Evolutionary conservation across 441 rosid species (phyloP).

Genomic region (Adansonia madagascariensis): DNA sequence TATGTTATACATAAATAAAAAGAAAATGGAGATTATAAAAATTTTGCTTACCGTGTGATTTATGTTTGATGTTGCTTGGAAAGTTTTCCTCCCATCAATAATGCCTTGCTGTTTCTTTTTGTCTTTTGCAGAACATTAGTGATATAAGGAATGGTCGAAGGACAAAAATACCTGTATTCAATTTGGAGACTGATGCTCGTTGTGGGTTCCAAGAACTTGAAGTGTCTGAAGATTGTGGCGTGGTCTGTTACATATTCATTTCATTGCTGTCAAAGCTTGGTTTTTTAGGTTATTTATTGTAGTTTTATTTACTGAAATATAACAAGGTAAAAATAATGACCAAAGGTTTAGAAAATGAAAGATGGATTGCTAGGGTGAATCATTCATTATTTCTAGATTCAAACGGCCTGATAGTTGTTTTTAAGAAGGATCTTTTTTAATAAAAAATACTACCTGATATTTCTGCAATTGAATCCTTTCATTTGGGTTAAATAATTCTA

Average conservation of each 20-base stretch:
- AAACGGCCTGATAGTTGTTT: neutral
- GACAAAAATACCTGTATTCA: conserved; percentile 83
- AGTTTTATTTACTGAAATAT: neutral
- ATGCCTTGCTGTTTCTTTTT: conserved; percentile 25
- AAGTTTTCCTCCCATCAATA: neutral
- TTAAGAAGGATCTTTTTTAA: neutral
- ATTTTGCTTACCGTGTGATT: neutral
- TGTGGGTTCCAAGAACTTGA: conserved; percentile 88
- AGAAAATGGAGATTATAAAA: conserved; percentile 1
- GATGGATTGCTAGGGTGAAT: neutral
- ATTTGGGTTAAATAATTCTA: conserved; percentile 7
- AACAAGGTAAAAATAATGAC: conserved; percentile 16
- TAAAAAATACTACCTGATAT: conserved; percentile 1
- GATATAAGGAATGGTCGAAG: conserved; percentile 69
- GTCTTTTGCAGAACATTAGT: conserved; percentile 71
- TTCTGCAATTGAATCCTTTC: neutral
- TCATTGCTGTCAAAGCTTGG: conserved; percentile 22
- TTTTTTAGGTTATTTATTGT: conserved; percentile 8
- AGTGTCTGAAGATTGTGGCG: conserved; percentile 97
- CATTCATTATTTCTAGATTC: conserved; percentile 12
- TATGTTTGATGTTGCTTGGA: neutral
- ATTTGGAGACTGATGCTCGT: conserved; percentile 89
- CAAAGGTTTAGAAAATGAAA: conserved; percentile 7
- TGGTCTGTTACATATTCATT: conserved; percentile 59
- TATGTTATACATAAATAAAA: neutral